Evolutionary conservation across 257 asterid genomes (phyloP).

Genomic region (Przewalskia tangutica): DNA sequence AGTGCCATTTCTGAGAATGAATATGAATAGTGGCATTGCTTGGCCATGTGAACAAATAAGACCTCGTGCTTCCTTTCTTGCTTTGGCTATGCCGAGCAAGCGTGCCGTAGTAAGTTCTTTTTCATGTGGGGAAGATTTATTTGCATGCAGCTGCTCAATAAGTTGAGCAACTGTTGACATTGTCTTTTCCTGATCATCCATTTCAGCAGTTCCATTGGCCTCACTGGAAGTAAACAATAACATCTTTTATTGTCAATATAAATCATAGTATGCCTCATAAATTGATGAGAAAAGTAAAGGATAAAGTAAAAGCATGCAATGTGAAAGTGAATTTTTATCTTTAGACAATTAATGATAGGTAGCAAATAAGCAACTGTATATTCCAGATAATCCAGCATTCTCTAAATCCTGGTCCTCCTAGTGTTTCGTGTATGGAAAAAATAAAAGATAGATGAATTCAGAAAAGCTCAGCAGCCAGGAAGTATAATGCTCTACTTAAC

Average conservation of each 20-base stretch:
- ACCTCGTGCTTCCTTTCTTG: slow-evolving; percentile 73
- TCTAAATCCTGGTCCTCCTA: background rate
- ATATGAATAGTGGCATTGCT: slow-evolving; percentile 79
- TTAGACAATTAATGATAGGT: background rate
- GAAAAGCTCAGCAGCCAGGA: background rate
- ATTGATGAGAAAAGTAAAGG: background rate
- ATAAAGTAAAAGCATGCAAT: background rate
- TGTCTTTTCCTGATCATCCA: slow-evolving; percentile 59
- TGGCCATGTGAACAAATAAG: slow-evolving; percentile 80
- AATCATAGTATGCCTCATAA: background rate
- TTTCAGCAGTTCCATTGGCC: slow-evolving; percentile 51
- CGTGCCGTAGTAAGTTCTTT: slow-evolving; percentile 85
- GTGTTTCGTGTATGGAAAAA: background rate
- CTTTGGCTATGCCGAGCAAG: slow-evolving; percentile 66
- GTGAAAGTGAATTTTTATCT: background rate
- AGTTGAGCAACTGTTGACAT: slow-evolving; percentile 61
- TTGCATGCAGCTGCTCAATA: slow-evolving; percentile 69
- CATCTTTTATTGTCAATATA: background rate
- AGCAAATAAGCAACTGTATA: background rate
- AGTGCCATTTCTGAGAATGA: slow-evolving; percentile 71
- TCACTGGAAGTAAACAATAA: slow-evolving; percentile 36
- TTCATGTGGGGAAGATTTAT: slow-evolving; percentile 54
- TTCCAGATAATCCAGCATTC: background rate
- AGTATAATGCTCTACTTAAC: background rate
- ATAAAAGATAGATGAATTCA: background rate